phyloP scores from a whole-genome alignment of 805 yeast species.

The Pichia deserticola region DNA sequence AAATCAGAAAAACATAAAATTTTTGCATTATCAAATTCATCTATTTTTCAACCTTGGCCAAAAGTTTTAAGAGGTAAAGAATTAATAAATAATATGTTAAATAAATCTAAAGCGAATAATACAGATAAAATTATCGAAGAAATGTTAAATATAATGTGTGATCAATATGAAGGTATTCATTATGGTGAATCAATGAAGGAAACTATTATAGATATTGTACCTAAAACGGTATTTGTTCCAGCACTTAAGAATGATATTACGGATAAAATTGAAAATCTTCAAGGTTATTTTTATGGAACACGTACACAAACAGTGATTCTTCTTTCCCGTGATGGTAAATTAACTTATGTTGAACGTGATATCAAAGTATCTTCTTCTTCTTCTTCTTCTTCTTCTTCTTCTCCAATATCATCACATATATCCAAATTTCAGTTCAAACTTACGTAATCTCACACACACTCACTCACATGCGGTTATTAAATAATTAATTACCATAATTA shows the following conservation, averaged over 20 bases:
- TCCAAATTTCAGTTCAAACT: no score
- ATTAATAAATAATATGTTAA: conserved; percentile 43
- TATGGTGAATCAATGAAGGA: background rate
- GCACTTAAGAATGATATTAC: background rate
- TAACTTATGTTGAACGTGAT: conserved; percentile 1
- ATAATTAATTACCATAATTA: no score
- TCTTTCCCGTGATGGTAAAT: background rate
- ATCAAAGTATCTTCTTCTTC: background rate
- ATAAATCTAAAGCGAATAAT: background rate
- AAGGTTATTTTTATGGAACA: conserved; percentile 8
- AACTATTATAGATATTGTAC: background rate
- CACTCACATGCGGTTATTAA: no score
- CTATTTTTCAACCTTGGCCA: conserved; percentile 65
- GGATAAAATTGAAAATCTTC: background rate
- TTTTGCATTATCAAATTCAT: conserved; percentile 63
- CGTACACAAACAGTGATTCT: conserved; percentile 12
- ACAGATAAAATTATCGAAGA: conserved; percentile 12
- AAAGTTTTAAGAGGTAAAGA: conserved; percentile 60
- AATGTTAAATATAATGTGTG: conserved; percentile 35
- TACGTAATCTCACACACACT: no score
- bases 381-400: no score
- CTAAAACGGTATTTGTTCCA: conserved; percentile 7
- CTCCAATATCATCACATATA: no score
- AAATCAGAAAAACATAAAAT: conserved; percentile 23
- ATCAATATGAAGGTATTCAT: background rate